Evolutionary conservation across 2,329 filamentous ascomycete species (phyloP).

Genomic region (Ophiosphaerella narmari): DNA sequence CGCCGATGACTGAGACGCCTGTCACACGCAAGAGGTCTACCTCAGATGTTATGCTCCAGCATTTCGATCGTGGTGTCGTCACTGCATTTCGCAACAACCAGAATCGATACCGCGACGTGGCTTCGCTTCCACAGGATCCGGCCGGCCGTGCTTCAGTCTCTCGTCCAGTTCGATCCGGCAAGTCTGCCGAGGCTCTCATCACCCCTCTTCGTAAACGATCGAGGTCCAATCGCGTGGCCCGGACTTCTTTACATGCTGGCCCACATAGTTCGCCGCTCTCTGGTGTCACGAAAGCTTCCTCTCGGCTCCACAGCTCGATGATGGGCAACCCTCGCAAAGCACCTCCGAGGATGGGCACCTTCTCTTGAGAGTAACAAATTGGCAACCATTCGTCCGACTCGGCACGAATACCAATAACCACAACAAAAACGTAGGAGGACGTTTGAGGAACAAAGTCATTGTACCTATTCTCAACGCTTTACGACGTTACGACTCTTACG

Average conservation of each 20-base stretch:
- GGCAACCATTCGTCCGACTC: background rate
- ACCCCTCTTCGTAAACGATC: slow-evolving; percentile 46
- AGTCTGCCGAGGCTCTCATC: slow-evolving; percentile 46
- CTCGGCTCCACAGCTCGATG: slow-evolving; percentile 32
- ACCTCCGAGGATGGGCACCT: slow-evolving; percentile 42
- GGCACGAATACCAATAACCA: slow-evolving; percentile 4
- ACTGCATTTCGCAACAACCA: slow-evolving; percentile 49
- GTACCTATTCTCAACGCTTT: slow-evolving; percentile 16
- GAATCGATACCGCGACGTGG: slow-evolving; percentile 44
- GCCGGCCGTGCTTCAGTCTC: slow-evolving; percentile 43
- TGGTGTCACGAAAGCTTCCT: slow-evolving; percentile 35
- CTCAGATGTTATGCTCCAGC: slow-evolving; percentile 46
- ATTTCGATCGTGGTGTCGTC: slow-evolving; percentile 57
- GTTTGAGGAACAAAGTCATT: slow-evolving; percentile 19
- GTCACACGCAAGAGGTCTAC: slow-evolving; percentile 30
- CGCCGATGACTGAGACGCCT: slow-evolving; percentile 27
- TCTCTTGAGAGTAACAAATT: slow-evolving; percentile 25
- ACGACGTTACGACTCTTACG: slow-evolving; percentile 46
- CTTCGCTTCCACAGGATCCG: slow-evolving; percentile 44
- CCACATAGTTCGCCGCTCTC: slow-evolving; percentile 33
- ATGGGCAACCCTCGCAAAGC: slow-evolving; percentile 31
- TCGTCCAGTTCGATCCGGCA: slow-evolving; percentile 44
- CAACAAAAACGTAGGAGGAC: slow-evolving; percentile 11
- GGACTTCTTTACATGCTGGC: slow-evolving; percentile 24
- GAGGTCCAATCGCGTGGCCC: slow-evolving; percentile 31